Conservation (phyloP, 2,329 filamentous ascomycete species). For the Talaromyces sp. region DNA sequence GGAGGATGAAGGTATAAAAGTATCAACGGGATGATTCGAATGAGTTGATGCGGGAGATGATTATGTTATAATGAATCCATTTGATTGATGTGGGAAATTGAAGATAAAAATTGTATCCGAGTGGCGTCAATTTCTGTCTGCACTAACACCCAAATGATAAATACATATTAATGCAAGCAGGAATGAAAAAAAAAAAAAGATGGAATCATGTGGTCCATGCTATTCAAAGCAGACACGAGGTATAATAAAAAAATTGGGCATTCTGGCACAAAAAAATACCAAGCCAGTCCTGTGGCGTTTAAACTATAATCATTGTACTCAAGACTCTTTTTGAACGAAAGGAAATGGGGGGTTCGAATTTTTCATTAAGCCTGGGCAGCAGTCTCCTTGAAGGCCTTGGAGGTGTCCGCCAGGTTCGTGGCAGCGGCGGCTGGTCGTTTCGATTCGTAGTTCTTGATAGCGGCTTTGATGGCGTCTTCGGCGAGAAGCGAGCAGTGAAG, state of each 20-base stretch:
- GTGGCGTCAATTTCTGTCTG: neutral
- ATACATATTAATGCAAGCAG: conserved; percentile 1
- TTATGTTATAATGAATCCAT: neutral
- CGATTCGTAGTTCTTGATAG: conserved; percentile 84
- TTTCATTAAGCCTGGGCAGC: conserved; percentile 8
- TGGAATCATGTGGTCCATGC: neutral
- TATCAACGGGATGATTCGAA: neutral
- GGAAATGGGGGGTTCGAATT: neutral
- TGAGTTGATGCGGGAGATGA: neutral
- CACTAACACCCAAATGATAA: neutral
- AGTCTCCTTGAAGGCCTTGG: conserved; percentile 11
- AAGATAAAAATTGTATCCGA: neutral
- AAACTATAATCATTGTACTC: neutral
- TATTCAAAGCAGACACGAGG: neutral
- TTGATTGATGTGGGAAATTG: too few relatives aligned
- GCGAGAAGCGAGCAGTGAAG: conserved; percentile 88
- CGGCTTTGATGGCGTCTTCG: conserved; percentile 88
- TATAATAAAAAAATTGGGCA: neutral
- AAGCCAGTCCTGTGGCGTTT: neutral
- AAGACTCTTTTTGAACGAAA: neutral
- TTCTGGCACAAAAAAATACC: neutral
- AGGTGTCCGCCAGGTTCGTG: conserved; percentile 72
- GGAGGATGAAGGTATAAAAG: conserved; percentile 29
- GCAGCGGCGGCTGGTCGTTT: conserved; percentile 74
- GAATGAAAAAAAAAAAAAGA: neutral